Base-by-base conservation (phyloP, 768 basidiomycete species). In the Pleurotus cornucopiae region DNA sequence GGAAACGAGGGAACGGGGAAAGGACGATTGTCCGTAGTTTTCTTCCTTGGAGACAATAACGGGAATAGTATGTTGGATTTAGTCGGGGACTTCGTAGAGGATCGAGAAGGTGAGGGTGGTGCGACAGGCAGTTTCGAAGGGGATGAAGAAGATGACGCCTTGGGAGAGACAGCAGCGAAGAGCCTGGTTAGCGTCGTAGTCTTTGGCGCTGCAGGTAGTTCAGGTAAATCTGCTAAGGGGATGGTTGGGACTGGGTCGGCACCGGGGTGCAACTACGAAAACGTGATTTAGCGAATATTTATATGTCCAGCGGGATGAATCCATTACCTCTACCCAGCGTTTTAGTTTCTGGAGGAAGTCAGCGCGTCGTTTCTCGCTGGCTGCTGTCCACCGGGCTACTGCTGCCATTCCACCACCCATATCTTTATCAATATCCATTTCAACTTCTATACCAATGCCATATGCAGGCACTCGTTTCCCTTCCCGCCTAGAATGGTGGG, bases 361-460 rank as follows among this genome's bases (percentile, higher is more conserved):
- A 54, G 75, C 70, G 54, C 84, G 80, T 54, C 91, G 81, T 34
- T 70, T 71, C 54, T 89, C 88, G 38, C 79, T 71, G 44, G 76
- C 83, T 25, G 87, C 82, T 2, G 91, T 91, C 91, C 91, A 94
- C 55, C 89, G 82, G 52, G 91, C 91, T 44, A 94, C 88, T 25
- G 91, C 88, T 38, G 89, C 89, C 87, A 93, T 92, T n/a, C 91
- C 89, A 45, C 80, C 83, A 18, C 75, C 75, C 85, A 89, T 85
- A 62, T 81, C 84, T 70, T 88, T 89, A 69, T 90, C 88, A 55
- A 91, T 81, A 63, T 91, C 84, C 74, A 90, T 86, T 62, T 92
- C 89, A 21, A 92, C 89, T 70, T 93, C 89, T 49, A 94, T 89
- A 1, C 91, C 91, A 59, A 93, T 80, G 6, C 91, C 91, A 67